A percentile compares a stretch with the other conserved stretches of the same genome.
Evolutionary conservation across 1,284 basidiomycete genomes (phyloP).

Genomic region (Puccinia coronata): DNA sequence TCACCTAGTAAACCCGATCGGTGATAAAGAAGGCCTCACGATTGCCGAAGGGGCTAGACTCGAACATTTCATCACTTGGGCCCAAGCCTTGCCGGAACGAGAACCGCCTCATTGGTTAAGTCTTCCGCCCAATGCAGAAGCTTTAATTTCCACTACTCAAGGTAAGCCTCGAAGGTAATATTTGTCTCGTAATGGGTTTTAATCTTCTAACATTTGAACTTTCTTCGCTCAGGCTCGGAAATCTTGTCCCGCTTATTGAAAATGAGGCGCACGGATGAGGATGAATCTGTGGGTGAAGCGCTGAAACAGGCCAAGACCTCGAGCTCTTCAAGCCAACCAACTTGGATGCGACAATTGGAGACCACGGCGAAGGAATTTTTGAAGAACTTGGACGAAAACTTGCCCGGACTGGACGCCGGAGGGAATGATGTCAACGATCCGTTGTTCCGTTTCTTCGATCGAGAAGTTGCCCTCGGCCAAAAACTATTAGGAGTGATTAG

Average conservation of each 20-base stretch:
- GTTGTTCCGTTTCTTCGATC: constrained; percentile 78
- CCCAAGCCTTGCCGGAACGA: constrained; percentile 77
- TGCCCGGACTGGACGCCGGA: constrained; percentile 49
- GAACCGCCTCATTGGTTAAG: constrained; percentile 85
- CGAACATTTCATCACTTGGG: constrained; percentile 85
- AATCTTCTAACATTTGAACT: constrained; percentile 27
- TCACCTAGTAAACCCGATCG: constrained; percentile 70
- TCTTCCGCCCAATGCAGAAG: constrained; percentile 83
- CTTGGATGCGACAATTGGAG: constrained; percentile 84
- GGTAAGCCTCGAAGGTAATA: constrained; percentile 64
- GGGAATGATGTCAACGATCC: constrained; percentile 65
- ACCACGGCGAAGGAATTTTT: constrained; percentile 82
- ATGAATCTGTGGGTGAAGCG: constrained; percentile 71
- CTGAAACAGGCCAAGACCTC: constrained; percentile 64
- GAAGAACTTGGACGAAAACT: constrained; percentile 59
- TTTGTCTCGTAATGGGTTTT: not conserved
- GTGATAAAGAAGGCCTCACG: constrained; percentile 65
- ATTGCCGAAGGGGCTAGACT: constrained; percentile 88
- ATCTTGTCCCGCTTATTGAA: constrained; percentile 81
- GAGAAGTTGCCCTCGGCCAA: constrained; percentile 79
- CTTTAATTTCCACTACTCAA: constrained; percentile 83
- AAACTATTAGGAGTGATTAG: constrained; percentile 75
- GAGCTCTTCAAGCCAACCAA: constrained; percentile 69
- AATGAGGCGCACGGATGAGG: constrained; percentile 85
- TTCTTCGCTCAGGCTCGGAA: constrained; percentile 68